Evolutionary conservation across 2,329 filamentous ascomycete genomes (phyloP).

Genomic region (Diaporthe sp.): DNA sequence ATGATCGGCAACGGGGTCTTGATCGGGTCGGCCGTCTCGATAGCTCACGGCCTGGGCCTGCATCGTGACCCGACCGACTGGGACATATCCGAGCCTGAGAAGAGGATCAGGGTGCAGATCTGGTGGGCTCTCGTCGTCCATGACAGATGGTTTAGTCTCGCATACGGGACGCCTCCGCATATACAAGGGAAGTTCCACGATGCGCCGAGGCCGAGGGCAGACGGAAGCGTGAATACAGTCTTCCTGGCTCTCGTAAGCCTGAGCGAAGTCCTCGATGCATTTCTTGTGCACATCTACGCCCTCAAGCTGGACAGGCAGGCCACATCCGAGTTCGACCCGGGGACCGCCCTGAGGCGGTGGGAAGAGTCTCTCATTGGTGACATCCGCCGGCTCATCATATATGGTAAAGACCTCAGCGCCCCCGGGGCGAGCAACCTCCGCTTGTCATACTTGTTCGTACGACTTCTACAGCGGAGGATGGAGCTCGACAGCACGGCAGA

Average conservation of each 20-base stretch:
- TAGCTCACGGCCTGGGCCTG: constrained; percentile 64
- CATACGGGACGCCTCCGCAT: constrained; percentile 63
- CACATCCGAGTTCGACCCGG: constrained; percentile 44
- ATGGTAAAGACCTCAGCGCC: constrained; percentile 51
- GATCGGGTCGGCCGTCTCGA: constrained; percentile 60
- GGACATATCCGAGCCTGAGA: constrained; percentile 63
- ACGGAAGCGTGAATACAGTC: constrained; percentile 37
- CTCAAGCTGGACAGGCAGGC: constrained; percentile 30
- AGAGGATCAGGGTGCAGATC: constrained; percentile 60
- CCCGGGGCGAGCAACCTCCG: constrained; percentile 62
- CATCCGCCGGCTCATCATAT: constrained; percentile 52
- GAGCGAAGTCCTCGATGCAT: constrained; percentile 53
- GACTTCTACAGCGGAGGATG: constrained; percentile 58
- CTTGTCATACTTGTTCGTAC: constrained; percentile 59
- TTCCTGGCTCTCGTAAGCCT: constrained; percentile 58
- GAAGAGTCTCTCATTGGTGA: constrained; percentile 52
- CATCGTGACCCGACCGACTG: constrained; percentile 63
- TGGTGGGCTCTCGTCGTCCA: constrained; percentile 68
- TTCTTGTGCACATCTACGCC: constrained; percentile 39
- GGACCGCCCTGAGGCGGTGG: constrained; percentile 54
- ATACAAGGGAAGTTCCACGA: constrained; percentile 58
- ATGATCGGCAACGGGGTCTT: constrained; percentile 67
- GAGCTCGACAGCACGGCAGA: constrained; percentile 54
- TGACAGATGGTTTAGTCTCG: constrained; percentile 65
- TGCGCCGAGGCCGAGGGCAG: constrained; percentile 48